Evolutionary conservation across 2,329 filamentous ascomycete species (phyloP), one percentile per base, ranked within the genome.

Genomic region (Aureobasidium leucospermi): DNA sequence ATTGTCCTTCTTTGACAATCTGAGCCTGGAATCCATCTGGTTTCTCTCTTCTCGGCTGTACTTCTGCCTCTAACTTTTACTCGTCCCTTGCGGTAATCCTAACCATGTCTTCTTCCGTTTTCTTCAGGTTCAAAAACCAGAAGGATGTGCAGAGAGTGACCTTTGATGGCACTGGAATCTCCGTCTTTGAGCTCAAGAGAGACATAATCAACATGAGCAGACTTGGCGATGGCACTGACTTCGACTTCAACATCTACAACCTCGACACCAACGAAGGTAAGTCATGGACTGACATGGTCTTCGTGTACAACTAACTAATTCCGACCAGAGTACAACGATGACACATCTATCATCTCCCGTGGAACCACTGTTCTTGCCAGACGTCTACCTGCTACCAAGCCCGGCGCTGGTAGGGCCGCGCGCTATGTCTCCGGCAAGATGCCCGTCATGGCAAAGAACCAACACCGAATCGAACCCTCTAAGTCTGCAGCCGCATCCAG

Each of bases 111-210:
- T 96, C 94, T 60, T 97, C 92, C 66, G 94, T 99, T 71, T 97
- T 96, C 78, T 99, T 96, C 89, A 96, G 96, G 79, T 99, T 99
- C 86, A 97, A 96, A 79, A 97, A 93, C 67, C 91, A 95, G 73
- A 96, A 91, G 79, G 94, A 97, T 72, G 90, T 91, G 62, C 90
- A 90, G 60, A 86, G 92, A 71, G 91, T 99, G 69, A 89, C 92
- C 71, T 97, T 99, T 75, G 93, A 99, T 76, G 94, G 94, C 71
- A 96, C 93, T 68, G 90, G 90, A 75, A 96, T 97, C 71, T 96
- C 93, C 63, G 94, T 97, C 64, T 99, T 97, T 77, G 95, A 99
- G 73, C 82, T 99, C 71, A 99, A 99, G 79, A 89, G 93, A 79
- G 94, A 97, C 77, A 99, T 99, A 70, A 99, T 99, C 78, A 86